Conservation (phyloP, 2,329 filamentous ascomycete species). For the Alternaria incomplexa region DNA sequence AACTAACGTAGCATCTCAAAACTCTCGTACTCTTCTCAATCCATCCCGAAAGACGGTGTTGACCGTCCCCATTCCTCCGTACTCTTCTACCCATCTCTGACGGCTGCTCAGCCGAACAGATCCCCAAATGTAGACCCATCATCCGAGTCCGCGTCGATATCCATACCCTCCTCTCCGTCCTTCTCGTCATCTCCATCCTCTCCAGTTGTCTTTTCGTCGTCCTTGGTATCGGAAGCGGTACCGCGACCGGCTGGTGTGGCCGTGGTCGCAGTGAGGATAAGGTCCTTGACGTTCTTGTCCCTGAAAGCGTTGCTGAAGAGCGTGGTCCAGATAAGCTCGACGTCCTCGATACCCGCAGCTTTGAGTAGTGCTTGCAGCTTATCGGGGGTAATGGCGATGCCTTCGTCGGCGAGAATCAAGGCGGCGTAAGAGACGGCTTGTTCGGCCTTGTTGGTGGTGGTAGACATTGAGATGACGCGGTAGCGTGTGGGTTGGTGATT, state of each 20-base stretch:
- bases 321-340: constrained; percentile 97
- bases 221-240: not conserved
- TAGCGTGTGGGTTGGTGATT: not conserved
- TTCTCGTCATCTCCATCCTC: constrained; percentile 3
- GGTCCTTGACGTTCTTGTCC: constrained; percentile 87
- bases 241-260: constrained; percentile 35
- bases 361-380: constrained; percentile 92
- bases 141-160: constrained; percentile 12
- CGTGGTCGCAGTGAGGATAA: constrained; percentile 80
- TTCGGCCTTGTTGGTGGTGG: constrained; percentile 25
- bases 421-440: constrained; percentile 91
- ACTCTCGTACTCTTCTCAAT: not conserved
- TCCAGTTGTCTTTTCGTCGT: not conserved
- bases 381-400: constrained; percentile 93
- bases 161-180: constrained; percentile 5
- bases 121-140: not conserved
- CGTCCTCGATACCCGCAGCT: constrained; percentile 81
- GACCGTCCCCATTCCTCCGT: fast-evolving
- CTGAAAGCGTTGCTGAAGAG: constrained; percentile 97
- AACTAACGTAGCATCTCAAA: not conserved
- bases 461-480: constrained; percentile 5
- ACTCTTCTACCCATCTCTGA: fast-evolving
- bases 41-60: not conserved
- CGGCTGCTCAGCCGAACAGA: not conserved
- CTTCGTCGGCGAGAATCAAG: constrained; percentile 98